phyloP scores from a whole-genome alignment of 2,329 filamentous ascomycete species.

The Monosporascus sp. region DNA sequence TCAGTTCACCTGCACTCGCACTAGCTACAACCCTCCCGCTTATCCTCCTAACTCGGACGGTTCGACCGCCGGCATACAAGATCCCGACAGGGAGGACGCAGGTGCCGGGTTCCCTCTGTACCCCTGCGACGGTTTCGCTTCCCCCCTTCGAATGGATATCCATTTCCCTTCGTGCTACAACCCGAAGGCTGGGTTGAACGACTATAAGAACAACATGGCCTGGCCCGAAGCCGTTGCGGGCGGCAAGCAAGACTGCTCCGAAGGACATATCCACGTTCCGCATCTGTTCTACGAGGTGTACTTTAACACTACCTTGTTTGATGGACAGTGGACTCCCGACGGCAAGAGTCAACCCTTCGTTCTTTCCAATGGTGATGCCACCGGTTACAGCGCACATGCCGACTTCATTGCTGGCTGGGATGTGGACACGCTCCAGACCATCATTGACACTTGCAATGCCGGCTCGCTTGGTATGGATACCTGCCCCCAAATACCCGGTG shows the following conservation, averaged over 20 bases:
- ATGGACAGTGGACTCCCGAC: constrained; percentile 47
- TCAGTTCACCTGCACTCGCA: constrained; percentile 57
- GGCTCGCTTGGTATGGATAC: constrained; percentile 55
- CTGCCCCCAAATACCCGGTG: constrained; percentile 53
- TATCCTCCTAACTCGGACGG: constrained; percentile 54
- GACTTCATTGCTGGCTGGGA: constrained; percentile 76
- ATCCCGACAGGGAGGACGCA: constrained; percentile 48
- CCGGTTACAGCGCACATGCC: constrained; percentile 65
- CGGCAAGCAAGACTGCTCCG: constrained; percentile 49
- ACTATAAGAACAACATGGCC: constrained; percentile 61
- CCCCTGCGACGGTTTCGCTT: constrained; percentile 59
- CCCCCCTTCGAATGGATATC: constrained; percentile 59
- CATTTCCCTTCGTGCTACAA: constrained; percentile 74
- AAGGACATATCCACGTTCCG: constrained; percentile 49
- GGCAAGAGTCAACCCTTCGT: constrained; percentile 59
- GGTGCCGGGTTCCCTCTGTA: constrained; percentile 65
- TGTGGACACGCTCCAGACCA: constrained; percentile 55
- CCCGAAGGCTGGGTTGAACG: constrained; percentile 51
- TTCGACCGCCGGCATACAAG: constrained; percentile 47
- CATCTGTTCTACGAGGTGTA: constrained; percentile 57
- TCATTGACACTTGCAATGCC: constrained; percentile 62
- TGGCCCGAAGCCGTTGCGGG: constrained; percentile 49
- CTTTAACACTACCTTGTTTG: constrained; percentile 53
- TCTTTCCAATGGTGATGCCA: constrained; percentile 63
- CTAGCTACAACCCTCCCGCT: constrained; percentile 41